These are phyloP conservation scores for Stevia rebaudiana DNA, from an alignment of 140 eudicot species.

Conservation along the genomic window DNA sequence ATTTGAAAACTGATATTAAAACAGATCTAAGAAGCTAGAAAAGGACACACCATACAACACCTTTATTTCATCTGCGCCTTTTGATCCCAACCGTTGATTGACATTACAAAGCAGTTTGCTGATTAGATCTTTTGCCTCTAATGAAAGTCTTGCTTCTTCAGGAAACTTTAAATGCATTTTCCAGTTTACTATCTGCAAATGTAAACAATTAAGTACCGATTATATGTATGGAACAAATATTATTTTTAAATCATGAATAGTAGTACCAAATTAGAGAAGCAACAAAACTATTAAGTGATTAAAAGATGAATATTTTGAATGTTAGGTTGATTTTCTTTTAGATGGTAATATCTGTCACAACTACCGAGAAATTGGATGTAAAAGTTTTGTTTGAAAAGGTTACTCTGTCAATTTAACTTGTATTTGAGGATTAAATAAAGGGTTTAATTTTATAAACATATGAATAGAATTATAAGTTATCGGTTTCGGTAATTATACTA, in stretches of 20 bases:
- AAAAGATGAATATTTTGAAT: background rate
- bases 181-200: conserved; percentile 90
- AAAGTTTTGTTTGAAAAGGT: background rate
- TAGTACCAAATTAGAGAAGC: background rate
- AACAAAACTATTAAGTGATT: background rate
- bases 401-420: background rate
- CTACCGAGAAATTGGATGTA: background rate
- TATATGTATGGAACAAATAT: background rate
- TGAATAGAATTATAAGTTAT: too few species aligned
- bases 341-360: background rate
- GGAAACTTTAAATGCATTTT: conserved; percentile 92
- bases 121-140: conserved; percentile 88
- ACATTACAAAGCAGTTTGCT: conserved; percentile 91
- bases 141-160: conserved; percentile 79
- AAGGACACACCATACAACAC: conserved; percentile 82
- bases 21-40: conserved; percentile 33
- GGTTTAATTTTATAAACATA: too few species aligned
- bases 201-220: conserved; percentile 13
- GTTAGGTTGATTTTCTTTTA: background rate
- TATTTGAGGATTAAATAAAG: too few species aligned
- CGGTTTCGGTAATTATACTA: too few species aligned
- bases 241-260: background rate
- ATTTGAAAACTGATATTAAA: background rate
- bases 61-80: conserved; percentile 98
- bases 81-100: conserved; percentile 81